Percentiles rank a stretch among this genome's conserved stretches.
phyloP scores from a whole-genome alignment of 2,329 filamentous ascomycete genomes.

The Claviceps maximensis region DNA sequence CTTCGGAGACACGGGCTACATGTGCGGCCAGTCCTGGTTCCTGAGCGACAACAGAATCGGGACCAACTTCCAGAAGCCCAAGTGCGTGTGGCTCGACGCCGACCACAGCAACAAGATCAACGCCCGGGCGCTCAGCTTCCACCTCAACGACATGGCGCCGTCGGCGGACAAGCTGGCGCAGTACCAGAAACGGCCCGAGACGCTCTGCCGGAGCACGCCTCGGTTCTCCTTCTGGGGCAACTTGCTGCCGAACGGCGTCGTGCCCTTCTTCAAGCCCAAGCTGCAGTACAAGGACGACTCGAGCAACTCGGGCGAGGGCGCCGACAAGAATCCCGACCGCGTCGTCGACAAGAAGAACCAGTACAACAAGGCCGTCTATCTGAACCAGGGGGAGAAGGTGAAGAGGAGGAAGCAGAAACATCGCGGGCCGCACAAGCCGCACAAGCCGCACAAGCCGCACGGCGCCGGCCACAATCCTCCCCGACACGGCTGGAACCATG shows the following conservation, averaged over 20 bases:
- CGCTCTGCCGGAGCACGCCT: constrained; percentile 11
- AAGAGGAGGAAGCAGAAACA: background rate
- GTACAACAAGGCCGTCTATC: constrained; percentile 7
- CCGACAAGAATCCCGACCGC: constrained; percentile 7
- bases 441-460: too few species aligned
- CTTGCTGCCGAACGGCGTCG: constrained; percentile 9
- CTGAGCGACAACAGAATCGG: constrained; percentile 9
- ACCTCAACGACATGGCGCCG: constrained; percentile 10
- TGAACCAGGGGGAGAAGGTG: constrained; percentile 5
- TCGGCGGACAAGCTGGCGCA: constrained; percentile 6
- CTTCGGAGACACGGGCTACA: constrained; percentile 11
- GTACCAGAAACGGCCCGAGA: constrained; percentile 7
- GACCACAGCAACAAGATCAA: constrained; percentile 10
- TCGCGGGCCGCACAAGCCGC: background rate
- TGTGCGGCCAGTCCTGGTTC: constrained; percentile 13
- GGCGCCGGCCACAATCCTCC: too few species aligned
- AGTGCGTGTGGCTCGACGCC: constrained; percentile 14
- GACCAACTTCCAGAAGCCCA: constrained; percentile 5
- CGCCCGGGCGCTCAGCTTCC: constrained; percentile 11
- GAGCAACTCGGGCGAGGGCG: constrained; percentile 2
- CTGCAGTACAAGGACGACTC: constrained; percentile 13
- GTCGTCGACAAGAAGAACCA: constrained; percentile 7
- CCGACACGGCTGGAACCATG: background rate
- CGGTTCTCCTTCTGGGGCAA: constrained; percentile 12
- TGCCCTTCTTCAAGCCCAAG: constrained; percentile 14